These are phyloP conservation scores for Alectoria sarmentosa DNA, from an alignment of 495 filamentous ascomycete species.

Conservation along the genomic window DNA sequence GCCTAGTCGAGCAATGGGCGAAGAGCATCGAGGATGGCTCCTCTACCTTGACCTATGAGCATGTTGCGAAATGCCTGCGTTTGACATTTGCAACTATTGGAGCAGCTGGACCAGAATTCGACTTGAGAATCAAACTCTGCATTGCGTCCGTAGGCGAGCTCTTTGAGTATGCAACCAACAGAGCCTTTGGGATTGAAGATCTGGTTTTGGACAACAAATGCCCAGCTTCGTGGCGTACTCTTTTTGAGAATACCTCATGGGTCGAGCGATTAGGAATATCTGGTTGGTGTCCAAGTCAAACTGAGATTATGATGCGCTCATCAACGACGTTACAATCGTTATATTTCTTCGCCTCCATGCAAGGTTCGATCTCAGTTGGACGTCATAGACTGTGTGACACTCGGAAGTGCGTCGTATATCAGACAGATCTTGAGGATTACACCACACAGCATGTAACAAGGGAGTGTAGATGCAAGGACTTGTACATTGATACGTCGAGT, in stretches of 20 bases:
- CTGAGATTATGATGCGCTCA: neutral
- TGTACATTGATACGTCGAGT: neutral
- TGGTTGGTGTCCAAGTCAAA: conserved; percentile 14
- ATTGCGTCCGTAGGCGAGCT: conserved; percentile 15
- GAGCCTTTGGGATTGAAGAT: conserved; percentile 9
- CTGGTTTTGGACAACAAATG: conserved; percentile 11
- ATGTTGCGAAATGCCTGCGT: conserved; percentile 15
- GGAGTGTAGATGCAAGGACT: conserved; percentile 7
- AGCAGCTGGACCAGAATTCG: conserved; percentile 8
- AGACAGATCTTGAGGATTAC: conserved; percentile 11
- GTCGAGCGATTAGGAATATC: neutral
- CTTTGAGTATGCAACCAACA: neutral
- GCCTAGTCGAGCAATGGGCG: neutral
- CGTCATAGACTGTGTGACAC: conserved; percentile 3
- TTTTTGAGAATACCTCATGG: neutral
- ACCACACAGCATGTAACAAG: conserved; percentile 2
- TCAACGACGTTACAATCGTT: conserved; percentile 3
- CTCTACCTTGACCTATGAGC: conserved; percentile 2
- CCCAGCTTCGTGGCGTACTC: conserved; percentile 1
- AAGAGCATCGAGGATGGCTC: neutral
- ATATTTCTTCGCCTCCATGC: conserved; percentile 10
- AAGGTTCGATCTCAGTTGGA: neutral
- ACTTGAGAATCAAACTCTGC: conserved; percentile 5
- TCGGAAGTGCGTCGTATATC: neutral
- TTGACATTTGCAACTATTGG: neutral